Evolutionary conservation across 371 early-diverging fungal species (phyloP), one percentile per base, ranked within the genome.

Genomic region (Fennellomyces sp.): DNA sequence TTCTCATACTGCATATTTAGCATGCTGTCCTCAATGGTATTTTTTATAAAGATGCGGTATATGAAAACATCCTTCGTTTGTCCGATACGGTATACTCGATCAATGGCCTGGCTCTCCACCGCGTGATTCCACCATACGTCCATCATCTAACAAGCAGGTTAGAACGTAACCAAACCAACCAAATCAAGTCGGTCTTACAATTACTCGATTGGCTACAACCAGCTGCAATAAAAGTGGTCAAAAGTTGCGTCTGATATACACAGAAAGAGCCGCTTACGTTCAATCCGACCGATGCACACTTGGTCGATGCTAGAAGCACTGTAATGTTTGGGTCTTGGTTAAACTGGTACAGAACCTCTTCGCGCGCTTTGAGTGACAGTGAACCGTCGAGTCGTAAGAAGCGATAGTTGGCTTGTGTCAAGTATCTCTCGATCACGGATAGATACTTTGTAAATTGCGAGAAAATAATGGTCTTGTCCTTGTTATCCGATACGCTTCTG

Each of bases 381-480:
- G 63, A 59, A 1, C 89, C 89, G 51, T 85, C 83, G 53, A 76
- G 73, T 0, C 80, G 64, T 10, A 73, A 52, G 39, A 47, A 75
- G 0, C 65, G 66, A 28, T 59, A 61, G 0, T 72, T 75, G n/a
- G 36, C 49, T 10, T 84, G 60, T 10, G 71, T 66, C 38, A 94
- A 69, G 0, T 91, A 84, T 58, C 72, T 78, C 38, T 88, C 87
- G 51, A 92, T 72, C 19, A 93, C 61, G 54, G 88, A 85, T 17
- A 94, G 74, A 73, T 68, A 66, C 1, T 36, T 42, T 11, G 87
- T 87, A 58, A 92, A 93, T 64, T 93, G 92, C 11, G 92, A 91
- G 63, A 94, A 94, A 6, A 92, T 85, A 64, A 94, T 90, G 5
- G 88, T 81, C 66, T 94, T 92, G 35, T 82, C 84, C 45, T 65